Evolutionary conservation across 163 green algal genomes (phyloP).

Genomic region (Trebouxia gelatinosa): DNA sequence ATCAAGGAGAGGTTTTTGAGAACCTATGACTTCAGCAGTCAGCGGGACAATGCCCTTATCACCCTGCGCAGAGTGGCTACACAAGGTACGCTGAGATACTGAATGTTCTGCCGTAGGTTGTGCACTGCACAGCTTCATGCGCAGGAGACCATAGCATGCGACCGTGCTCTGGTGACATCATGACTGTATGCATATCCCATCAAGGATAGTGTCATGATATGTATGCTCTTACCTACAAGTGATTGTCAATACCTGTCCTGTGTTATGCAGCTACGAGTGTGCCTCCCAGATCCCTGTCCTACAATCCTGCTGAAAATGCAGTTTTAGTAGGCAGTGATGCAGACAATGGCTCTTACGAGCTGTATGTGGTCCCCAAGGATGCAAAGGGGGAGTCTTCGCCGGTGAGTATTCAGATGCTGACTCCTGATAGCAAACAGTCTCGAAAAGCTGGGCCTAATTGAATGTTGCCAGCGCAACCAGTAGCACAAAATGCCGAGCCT

Average conservation of each 20-base stretch:
- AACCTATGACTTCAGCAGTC: constrained; percentile 83
- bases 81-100: constrained; percentile 23
- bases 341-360: constrained; percentile 94
- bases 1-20: constrained; percentile 95
- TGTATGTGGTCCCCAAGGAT: constrained; percentile 87
- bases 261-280: constrained; percentile 47
- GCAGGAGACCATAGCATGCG: no score
- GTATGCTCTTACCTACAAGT: no score
- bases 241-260: no score
- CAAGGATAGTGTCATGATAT: no score
- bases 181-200: neutral
- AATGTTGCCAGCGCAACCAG: neutral
- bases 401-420: no score
- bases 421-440: no score
- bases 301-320: constrained; percentile 98
- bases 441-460: no score
- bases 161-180: neutral
- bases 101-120: no score
- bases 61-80: constrained; percentile 69
- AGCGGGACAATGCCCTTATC: constrained; percentile 90
- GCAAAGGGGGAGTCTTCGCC: constrained; percentile 53
- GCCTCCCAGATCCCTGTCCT: constrained; percentile 80
- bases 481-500: neutral
- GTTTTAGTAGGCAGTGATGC: constrained; percentile 90
- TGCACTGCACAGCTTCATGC: neutral